Evolutionary conservation across 2,329 filamentous ascomycete species (phyloP), one percentile per base, ranked within the genome.

Genomic region (Paraphaeosphaeria minitans): DNA sequence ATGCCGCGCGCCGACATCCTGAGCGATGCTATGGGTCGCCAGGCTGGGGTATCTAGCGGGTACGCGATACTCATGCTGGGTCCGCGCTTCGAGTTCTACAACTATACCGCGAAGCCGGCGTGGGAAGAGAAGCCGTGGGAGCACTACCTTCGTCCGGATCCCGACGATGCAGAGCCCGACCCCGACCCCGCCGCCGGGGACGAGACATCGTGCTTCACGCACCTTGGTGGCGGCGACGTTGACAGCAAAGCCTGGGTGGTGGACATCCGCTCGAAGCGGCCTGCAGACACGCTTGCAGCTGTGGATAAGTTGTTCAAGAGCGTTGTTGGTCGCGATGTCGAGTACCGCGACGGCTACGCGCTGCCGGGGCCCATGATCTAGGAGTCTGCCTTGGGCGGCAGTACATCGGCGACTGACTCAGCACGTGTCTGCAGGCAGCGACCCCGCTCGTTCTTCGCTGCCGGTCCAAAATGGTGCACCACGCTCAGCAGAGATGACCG

Each of bases 51-150:
- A 4, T 31, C 51, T 4, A 42, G 53, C 1, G 66, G 69, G 13
- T 57, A 64, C 33, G 69, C 61, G 12, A 64, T 73, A 21, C 37
- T 74, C 10, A 56, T 75, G 19, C 61, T 70, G 9, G 71, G 72
- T 4, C 56, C 62, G 3, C 59, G 57, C 4, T 54, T 75, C 24
- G 69, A 72, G 52, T 58, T 69, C 43, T 73, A 73, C 60, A 41
- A 47, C 6, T 74, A 63, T 50, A 14, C 33, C 4, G 37, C 24
- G 24, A 33, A 53, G 37, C 50, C 50, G 6, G 12, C 39, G 14
- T 53, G 50, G 50, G 24, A 39, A 14, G 50, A 53, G 24, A 42
- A 42, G 50, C 21, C 37, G 4, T 53, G 50, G 50, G 50, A 53
- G 13, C 24, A 53, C n/a, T 43, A 53, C 24, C 24, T 42, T 2